Evolutionary conservation across 2,329 filamentous ascomycete genomes (phyloP).

Genomic region (Dactylellina parvicollis): DNA sequence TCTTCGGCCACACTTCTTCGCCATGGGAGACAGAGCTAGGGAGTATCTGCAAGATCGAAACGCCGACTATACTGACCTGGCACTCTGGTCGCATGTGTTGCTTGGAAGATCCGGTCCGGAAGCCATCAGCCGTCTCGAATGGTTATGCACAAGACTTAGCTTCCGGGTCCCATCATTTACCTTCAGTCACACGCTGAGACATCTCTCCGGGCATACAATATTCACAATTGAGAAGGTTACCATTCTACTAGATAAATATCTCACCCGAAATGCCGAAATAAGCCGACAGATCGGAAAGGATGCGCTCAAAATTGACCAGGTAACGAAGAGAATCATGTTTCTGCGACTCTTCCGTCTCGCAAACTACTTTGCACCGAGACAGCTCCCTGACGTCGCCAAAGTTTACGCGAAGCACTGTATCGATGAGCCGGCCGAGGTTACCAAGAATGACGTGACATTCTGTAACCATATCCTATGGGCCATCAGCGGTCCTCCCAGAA

Average conservation of each 20-base stretch:
- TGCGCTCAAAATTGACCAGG: slow-evolving; percentile 12
- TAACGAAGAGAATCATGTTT: slow-evolving; percentile 49
- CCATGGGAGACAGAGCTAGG: slow-evolving; percentile 1
- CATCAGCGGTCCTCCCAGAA: slow-evolving; percentile 30
- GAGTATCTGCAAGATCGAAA: slow-evolving; percentile 33
- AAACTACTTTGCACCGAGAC: slow-evolving; percentile 41
- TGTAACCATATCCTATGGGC: slow-evolving; percentile 48
- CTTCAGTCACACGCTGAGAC: slow-evolving; percentile 37
- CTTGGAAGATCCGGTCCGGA: slow-evolving; percentile 36
- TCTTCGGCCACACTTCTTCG: slow-evolving; percentile 9
- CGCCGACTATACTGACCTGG: slow-evolving; percentile 21
- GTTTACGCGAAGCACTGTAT: slow-evolving; percentile 48
- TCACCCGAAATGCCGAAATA: slow-evolving; percentile 31
- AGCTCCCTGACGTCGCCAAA: slow-evolving; percentile 19
- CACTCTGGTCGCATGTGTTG: slow-evolving; percentile 32
- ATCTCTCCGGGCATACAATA: slow-evolving; percentile 35
- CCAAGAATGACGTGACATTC: slow-evolving; percentile 40
- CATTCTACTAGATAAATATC: slow-evolving; percentile 23
- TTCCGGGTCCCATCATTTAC: slow-evolving; percentile 36
- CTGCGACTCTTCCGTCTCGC: slow-evolving; percentile 36
- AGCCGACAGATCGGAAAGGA: slow-evolving; percentile 2
- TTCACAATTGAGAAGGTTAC: slow-evolving; percentile 24
- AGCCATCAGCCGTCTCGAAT: slow-evolving; percentile 22
- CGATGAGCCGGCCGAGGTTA: slow-evolving; percentile 28
- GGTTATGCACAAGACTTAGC: slow-evolving; percentile 29